Conservation (phyloP, 805 yeast genomes). For the Myxozyma mucilagina region DNA sequence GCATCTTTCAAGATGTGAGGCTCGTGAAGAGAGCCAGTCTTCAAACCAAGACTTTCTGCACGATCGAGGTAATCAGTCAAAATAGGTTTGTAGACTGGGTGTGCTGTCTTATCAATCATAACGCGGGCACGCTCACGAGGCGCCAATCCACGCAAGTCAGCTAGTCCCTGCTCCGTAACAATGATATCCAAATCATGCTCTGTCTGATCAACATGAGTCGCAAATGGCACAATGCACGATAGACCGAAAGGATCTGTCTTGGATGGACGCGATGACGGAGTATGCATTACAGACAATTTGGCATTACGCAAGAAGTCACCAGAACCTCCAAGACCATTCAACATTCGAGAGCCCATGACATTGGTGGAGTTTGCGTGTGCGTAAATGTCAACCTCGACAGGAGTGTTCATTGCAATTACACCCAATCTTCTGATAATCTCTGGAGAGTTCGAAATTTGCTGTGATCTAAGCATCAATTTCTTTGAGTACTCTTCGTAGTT, state of each 20-base stretch:
- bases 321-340: slow-evolving; percentile 96
- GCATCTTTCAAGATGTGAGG: slow-evolving; percentile 91
- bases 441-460: slow-evolving; percentile 93
- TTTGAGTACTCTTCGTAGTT: slow-evolving; percentile 85
- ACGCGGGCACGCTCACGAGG: slow-evolving; percentile 91
- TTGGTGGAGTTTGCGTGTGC: slow-evolving; percentile 98
- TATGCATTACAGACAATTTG: slow-evolving; percentile 95
- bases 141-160: slow-evolving; percentile 92
- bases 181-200: slow-evolving; percentile 45
- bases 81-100: slow-evolving; percentile 89
- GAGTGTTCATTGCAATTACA: slow-evolving; percentile 98
- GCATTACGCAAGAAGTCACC: slow-evolving; percentile 97
- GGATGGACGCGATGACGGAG: slow-evolving; percentile 93
- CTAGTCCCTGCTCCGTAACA: slow-evolving; percentile 95
- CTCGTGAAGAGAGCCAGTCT: slow-evolving; percentile 83
- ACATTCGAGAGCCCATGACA: slow-evolving; percentile 95
- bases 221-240: slow-evolving; percentile 94
- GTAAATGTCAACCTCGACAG: slow-evolving; percentile 96
- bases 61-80: slow-evolving; percentile 82
- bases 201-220: slow-evolving; percentile 88
- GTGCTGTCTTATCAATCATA: slow-evolving; percentile 87
- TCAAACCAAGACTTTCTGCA: slow-evolving; percentile 71
- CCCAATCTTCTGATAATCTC: slow-evolving; percentile 96
- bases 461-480: slow-evolving; percentile 88
- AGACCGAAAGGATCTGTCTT: slow-evolving; percentile 93